These are phyloP conservation scores for Ceratobasidium sp. DNA, from an alignment of 1,284 basidiomycete species.

Conservation along the genomic window DNA sequence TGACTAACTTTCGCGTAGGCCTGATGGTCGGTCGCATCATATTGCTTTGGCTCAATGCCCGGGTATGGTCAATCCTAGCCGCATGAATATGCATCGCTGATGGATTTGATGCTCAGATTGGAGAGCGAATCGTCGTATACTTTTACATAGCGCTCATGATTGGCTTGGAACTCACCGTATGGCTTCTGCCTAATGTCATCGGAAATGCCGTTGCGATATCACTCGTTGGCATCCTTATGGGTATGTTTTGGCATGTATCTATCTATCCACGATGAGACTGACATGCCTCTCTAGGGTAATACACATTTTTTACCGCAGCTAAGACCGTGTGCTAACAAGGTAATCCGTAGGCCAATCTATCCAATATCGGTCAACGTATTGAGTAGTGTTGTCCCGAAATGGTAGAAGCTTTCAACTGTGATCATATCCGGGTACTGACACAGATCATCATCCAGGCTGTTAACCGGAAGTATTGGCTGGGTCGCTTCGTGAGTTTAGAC, in stretches of 20 bases:
- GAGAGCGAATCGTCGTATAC: slow-evolving; percentile 61
- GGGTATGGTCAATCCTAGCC: slow-evolving; percentile 50
- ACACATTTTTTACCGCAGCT: background rate
- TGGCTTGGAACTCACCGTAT: slow-evolving; percentile 53
- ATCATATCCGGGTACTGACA: background rate
- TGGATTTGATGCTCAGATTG: slow-evolving; percentile 53
- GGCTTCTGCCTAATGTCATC: slow-evolving; percentile 50
- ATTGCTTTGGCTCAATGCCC: slow-evolving; percentile 65
- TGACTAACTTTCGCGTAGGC: slow-evolving; percentile 49
- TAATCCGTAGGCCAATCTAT: slow-evolving; percentile 1
- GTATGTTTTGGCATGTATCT: background rate
- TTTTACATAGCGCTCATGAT: slow-evolving; percentile 61
- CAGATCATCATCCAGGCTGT: background rate
- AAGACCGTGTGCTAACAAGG: background rate
- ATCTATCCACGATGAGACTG: too few species aligned
- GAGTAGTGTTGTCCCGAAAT: slow-evolving; percentile 19
- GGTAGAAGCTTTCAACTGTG: background rate
- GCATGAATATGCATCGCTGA: background rate
- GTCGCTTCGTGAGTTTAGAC: slow-evolving; percentile 12
- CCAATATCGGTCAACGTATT: slow-evolving; percentile 20
- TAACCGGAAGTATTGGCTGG: slow-evolving; percentile 26
- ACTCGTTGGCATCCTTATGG: slow-evolving; percentile 49
- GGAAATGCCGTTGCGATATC: slow-evolving; percentile 53
- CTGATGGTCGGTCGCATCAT: slow-evolving; percentile 64
- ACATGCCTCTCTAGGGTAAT: background rate